These are phyloP conservation scores for Pisolithus marmoratus DNA, from an alignment of 768 basidiomycete species.

Conservation along the genomic window DNA sequence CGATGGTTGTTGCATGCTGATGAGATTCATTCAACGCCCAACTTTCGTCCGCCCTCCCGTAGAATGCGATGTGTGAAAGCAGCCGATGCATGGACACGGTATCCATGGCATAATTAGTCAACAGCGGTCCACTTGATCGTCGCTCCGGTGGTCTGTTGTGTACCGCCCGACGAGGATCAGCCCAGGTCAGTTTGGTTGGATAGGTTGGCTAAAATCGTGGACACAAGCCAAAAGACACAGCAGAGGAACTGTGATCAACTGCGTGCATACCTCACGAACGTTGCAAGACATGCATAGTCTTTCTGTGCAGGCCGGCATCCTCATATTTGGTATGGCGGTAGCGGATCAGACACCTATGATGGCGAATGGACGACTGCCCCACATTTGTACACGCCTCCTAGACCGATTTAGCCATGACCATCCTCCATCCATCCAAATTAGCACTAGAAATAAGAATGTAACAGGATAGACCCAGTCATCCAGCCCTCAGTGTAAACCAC, in stretches of 20 bases:
- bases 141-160: slow-evolving; percentile 28
- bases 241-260: slow-evolving; percentile 10
- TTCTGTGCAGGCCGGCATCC: slow-evolving; percentile 6
- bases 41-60: slow-evolving; percentile 18
- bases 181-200: slow-evolving; percentile 8
- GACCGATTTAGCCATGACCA: background rate
- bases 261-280: slow-evolving; percentile 10
- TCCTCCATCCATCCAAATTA: no score
- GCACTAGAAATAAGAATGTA: background rate
- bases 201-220: slow-evolving; percentile 7
- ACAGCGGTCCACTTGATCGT: slow-evolving; percentile 30
- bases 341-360: slow-evolving; percentile 25
- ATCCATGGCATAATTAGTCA: slow-evolving; percentile 21
- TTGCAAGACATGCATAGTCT: slow-evolving; percentile 7
- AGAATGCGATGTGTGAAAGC: slow-evolving; percentile 18
- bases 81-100: slow-evolving; percentile 21
- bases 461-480: background rate
- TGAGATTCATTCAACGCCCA: slow-evolving; percentile 17
- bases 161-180: slow-evolving; percentile 25
- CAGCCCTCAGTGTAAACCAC: background rate
- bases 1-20: slow-evolving; percentile 16
- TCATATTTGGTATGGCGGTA: slow-evolving; percentile 14
- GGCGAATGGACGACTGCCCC: slow-evolving; percentile 4
- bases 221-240: slow-evolving; percentile 9
- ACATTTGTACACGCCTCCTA: background rate